Evolutionary conservation across 805 yeast genomes (phyloP), one percentile per base, ranked within the genome.

Genomic region (Debaryomyces hansenii): DNA sequence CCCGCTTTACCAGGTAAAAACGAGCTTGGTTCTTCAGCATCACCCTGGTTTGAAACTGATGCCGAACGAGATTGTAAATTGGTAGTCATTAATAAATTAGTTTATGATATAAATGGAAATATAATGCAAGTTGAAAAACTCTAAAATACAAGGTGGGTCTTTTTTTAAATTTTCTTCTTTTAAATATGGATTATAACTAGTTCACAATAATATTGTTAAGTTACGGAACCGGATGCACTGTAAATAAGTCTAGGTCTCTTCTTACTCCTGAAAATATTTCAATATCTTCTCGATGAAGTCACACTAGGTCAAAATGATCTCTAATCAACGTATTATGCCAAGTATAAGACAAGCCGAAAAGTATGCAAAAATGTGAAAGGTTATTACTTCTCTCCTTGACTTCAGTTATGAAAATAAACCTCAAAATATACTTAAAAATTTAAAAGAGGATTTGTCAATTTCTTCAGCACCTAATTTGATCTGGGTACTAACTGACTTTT

Each of bases 1-100:
- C 34, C 34, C 11, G 37, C 44, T 11, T 12, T 14, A 31, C 16
- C 16, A 8, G 34, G 34, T 11, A 39, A 39, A n/a, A 39, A 28
- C 9, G 35, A 18, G 29, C 24, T 27, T 15, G 42, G 14, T 4
- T 21, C 21, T 12, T 37, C 41, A 12, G 29, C 45, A 34, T 44
- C 40, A 41, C 35, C 42, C 9, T 53, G 16, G 5, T 45, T 34
- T 16, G 59, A 53, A 9, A 54, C 42, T 18, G 66, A 58, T 15
- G 60, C 56, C 12, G 63, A 56, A 12, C 61, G 59, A 4, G 60
- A 42, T 32, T 52, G 61, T 38, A 60, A 47, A 46, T 56, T 51
- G 11, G 43, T 41, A 38, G 59, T 36, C 47, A 55, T 48, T 51
- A 47, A 28, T 16, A 35, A 34, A 12, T 35, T 35, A 14, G n/a